A percentile compares a stretch with the other conserved stretches of the same genome.
Conservation (phyloP, 768 basidiomycete species). For the Brasilioporus rufonigricans region DNA sequence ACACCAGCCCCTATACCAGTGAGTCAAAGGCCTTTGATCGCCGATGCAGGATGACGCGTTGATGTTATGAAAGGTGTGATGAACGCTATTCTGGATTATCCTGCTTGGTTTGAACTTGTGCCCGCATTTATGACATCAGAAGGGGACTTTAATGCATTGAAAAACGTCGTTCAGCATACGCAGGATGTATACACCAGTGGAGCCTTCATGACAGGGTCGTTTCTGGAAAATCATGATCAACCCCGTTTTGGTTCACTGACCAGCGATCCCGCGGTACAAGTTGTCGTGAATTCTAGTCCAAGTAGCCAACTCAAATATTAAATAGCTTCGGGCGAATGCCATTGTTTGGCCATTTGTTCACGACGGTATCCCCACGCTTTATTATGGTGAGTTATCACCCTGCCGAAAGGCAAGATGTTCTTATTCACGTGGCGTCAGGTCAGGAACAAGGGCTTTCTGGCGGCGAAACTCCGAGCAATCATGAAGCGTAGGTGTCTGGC, state of each 20-base stretch:
- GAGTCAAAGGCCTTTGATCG: constrained; percentile 9
- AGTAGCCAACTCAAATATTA: background rate
- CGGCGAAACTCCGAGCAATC: constrained; percentile 44
- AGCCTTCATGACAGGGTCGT: constrained; percentile 41
- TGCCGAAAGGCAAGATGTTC: background rate
- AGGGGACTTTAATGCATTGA: constrained; percentile 35
- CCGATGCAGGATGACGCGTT: background rate
- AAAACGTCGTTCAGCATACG: constrained; percentile 23
- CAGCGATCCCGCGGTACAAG: constrained; percentile 40
- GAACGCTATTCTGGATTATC: constrained; percentile 48
- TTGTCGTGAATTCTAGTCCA: too few species aligned
- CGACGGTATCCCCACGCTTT: constrained; percentile 51
- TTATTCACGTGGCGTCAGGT: constrained; percentile 24
- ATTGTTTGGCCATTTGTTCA: constrained; percentile 49
- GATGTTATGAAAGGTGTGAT: constrained; percentile 35
- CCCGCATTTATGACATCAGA: constrained; percentile 37
- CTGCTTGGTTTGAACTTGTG: constrained; percentile 44
- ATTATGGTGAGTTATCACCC: constrained; percentile 38
- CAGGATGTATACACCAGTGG: constrained; percentile 41
- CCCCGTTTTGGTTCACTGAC: constrained; percentile 46
- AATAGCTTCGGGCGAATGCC: constrained; percentile 44
- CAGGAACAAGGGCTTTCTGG: constrained; percentile 52
- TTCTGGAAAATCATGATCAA: constrained; percentile 57
- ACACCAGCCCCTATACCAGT: constrained; percentile 43
- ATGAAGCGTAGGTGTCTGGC: constrained; percentile 42